A percentile compares a stretch with the other conserved stretches of the same genome.
These are phyloP conservation scores for Paecilomyces niveus DNA, from an alignment of 2,329 filamentous ascomycete species.

Conservation along the genomic window DNA sequence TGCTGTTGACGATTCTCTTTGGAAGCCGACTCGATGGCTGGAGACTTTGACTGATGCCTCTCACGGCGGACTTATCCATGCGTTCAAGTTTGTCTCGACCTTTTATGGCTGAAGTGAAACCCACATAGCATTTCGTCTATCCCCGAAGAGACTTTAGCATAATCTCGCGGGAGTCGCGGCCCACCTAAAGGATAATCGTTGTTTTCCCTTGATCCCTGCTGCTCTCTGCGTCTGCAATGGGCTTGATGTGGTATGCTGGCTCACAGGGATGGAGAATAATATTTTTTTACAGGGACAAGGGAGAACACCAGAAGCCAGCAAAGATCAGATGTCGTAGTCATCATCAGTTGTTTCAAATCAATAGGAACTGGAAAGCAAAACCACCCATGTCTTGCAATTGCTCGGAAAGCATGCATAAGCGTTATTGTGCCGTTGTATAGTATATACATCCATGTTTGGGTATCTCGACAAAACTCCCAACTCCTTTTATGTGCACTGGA, in stretches of 20 bases:
- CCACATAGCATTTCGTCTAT: not conserved
- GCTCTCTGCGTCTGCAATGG: not conserved
- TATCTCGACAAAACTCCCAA: slow-evolving; percentile 8
- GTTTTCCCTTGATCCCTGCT: not conserved
- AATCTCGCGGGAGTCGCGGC: not conserved
- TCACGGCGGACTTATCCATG: not conserved
- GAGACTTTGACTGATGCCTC: not conserved
- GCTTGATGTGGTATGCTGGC: not conserved
- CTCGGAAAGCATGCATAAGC: not conserved
- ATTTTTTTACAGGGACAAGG: not conserved
- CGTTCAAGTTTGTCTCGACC: not conserved
- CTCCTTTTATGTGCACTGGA: not conserved
- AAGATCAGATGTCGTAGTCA: not conserved
- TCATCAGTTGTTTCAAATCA: not conserved
- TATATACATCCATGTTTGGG: slow-evolving; percentile 7
- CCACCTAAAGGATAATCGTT: not conserved
- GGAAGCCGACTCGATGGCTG: not conserved
- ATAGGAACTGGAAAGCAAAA: not conserved
- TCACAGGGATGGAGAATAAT: not conserved
- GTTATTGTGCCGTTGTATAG: slow-evolving; percentile 1
- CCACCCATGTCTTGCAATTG: too few relatives aligned
- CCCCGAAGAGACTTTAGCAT: not conserved
- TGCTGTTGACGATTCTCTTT: not conserved
- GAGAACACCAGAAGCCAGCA: not conserved
- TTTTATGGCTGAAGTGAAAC: not conserved